These are phyloP conservation scores for Umbelopsis vinacea DNA, from an alignment of 192 early-diverging fungal species.

Conservation along the genomic window DNA sequence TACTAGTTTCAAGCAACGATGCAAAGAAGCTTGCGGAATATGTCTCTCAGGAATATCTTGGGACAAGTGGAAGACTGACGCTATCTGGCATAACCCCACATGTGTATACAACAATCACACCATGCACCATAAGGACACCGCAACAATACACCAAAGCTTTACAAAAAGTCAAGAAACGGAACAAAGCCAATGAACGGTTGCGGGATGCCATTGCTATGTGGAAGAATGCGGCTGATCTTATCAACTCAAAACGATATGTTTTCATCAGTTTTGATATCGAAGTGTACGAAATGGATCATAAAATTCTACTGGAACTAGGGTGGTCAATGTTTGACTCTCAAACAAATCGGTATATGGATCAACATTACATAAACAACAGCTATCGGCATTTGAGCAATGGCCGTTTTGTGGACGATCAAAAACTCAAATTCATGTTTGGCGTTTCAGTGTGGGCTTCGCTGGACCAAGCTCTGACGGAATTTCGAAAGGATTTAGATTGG, in stretches of 20 bases:
- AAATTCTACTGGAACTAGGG: conserved; percentile 49
- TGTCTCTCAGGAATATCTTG: background rate
- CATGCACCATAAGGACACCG: background rate
- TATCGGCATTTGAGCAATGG: conserved; percentile 49
- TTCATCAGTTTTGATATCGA: conserved; percentile 53
- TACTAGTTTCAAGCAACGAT: background rate
- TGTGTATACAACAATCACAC: background rate
- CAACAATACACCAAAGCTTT: background rate
- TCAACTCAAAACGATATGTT: conserved; percentile 16
- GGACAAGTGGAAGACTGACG: background rate
- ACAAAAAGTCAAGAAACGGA: background rate
- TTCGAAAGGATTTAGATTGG: conserved; percentile 43
- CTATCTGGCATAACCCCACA: background rate
- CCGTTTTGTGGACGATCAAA: conserved; percentile 44
- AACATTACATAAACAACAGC: conserved; percentile 45
- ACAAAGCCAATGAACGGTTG: background rate
- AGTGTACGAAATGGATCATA: conserved; percentile 48
- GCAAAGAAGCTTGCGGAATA: background rate
- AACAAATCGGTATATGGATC: conserved; percentile 39
- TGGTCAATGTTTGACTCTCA: conserved; percentile 51
- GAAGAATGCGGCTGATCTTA: conserved; percentile 27
- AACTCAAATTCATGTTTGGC: conserved; percentile 48
- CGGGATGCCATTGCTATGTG: background rate
- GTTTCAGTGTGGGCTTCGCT: conserved; percentile 43
- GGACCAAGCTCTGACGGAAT: conserved; percentile 31